Conservation (phyloP, 257 asterid species). For the Solanum arcanum region DNA sequence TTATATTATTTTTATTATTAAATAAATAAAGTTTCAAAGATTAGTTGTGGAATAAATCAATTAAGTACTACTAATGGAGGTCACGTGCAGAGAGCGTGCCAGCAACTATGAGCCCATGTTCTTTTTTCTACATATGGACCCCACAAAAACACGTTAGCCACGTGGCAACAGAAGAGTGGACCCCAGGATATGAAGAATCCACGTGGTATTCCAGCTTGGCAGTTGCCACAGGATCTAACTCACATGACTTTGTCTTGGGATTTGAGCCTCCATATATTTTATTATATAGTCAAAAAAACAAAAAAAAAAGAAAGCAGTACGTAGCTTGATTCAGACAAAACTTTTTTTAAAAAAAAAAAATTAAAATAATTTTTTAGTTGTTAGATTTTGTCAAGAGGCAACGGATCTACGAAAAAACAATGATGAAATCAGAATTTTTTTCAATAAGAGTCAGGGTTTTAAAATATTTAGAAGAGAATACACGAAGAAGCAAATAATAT, state of each 20-base stretch:
- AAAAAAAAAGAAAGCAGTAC: neutral
- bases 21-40: neutral
- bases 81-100: neutral
- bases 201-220: neutral
- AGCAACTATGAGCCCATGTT: neutral
- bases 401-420: too few species aligned
- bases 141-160: neutral
- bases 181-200: neutral
- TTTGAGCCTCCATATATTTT: neutral
- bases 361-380: neutral
- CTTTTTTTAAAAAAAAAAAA: too few species aligned
- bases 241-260: neutral
- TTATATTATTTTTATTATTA: neutral
- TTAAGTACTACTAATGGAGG: neutral
- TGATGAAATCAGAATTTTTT: neutral
- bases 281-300: neutral
- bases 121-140: neutral
- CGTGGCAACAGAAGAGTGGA: neutral
- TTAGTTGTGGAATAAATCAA: neutral
- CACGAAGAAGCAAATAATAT: neutral
- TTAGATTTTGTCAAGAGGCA: neutral
- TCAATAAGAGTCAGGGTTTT: accelerated
- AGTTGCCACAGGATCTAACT: neutral
- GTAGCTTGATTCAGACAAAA: neutral
- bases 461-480: too few species aligned